Evolutionary conservation across 2,329 filamentous ascomycete genomes (phyloP).

Genomic region (Phoma sp.): DNA sequence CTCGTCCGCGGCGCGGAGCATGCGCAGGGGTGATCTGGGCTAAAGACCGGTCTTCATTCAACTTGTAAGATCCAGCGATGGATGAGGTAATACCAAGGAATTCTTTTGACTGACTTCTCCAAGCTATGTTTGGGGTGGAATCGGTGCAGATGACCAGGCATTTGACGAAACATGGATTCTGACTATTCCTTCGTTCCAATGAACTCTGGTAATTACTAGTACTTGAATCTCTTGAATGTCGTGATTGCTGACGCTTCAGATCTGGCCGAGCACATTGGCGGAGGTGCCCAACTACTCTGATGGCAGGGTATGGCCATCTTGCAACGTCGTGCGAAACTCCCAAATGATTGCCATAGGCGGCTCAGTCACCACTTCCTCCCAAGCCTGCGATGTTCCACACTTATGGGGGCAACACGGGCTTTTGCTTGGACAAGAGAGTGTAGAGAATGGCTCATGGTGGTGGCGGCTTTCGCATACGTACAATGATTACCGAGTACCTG

Average conservation of each 20-base stretch:
- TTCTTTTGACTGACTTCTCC: neutral
- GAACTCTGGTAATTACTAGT: slow-evolving; percentile 55
- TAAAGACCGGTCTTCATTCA: no score
- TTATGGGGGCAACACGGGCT: slow-evolving; percentile 61
- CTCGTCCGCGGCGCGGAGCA: no score
- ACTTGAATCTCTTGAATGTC: no score
- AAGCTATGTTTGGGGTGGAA: slow-evolving; percentile 66
- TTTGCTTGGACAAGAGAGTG: slow-evolving; percentile 56
- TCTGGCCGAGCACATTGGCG: neutral
- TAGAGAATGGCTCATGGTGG: neutral
- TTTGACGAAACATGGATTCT: slow-evolving; percentile 67
- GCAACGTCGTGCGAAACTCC: slow-evolving; percentile 60
- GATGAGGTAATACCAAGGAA: no score
- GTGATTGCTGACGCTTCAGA: neutral
- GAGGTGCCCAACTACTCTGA: slow-evolving; percentile 26
- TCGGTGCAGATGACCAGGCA: slow-evolving; percentile 56
- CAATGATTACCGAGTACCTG: neutral
- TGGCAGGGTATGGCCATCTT: slow-evolving; percentile 56
- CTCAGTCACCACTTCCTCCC: slow-evolving; percentile 43
- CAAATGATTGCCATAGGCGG: slow-evolving; percentile 69
- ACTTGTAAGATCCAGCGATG: no score
- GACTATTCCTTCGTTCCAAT: slow-evolving; percentile 65
- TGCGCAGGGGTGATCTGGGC: no score
- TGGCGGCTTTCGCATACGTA: neutral
- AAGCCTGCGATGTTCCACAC: slow-evolving; percentile 56